Conservation (phyloP, 257 asterid genomes). For the Mitragyna speciosa region DNA sequence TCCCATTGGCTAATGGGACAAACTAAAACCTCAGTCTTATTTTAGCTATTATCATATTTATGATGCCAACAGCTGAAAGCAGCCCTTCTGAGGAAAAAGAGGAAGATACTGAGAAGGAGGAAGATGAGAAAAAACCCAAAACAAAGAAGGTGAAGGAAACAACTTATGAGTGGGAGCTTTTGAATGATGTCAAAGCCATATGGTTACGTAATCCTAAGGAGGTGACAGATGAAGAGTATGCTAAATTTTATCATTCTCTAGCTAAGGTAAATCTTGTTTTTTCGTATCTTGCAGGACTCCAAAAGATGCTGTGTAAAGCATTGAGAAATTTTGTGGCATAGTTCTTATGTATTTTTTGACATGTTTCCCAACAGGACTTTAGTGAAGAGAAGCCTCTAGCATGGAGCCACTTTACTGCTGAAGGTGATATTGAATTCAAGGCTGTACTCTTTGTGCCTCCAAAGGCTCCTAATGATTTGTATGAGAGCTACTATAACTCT, state of each 20-base stretch:
- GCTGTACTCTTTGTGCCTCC: constrained; percentile 87
- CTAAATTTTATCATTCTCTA: constrained; percentile 76
- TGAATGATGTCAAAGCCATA: constrained; percentile 88
- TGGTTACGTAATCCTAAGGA: constrained; percentile 91
- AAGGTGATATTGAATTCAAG: constrained; percentile 96
- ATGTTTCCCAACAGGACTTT: constrained; percentile 55
- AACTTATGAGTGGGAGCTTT: constrained; percentile 83
- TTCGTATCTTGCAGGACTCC: background rate
- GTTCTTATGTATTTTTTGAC: constrained; percentile 3
- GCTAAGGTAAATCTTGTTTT: constrained; percentile 55
- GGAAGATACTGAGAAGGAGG: constrained; percentile 68
- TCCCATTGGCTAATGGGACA: background rate
- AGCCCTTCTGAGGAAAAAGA: constrained; percentile 68
- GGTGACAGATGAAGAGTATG: constrained; percentile 87
- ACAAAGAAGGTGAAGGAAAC: constrained; percentile 74
- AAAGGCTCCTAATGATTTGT: constrained; percentile 90
- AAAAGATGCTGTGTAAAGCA: background rate
- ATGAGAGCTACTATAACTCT: constrained; percentile 83
- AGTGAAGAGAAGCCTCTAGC: constrained; percentile 79
- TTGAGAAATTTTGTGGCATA: background rate
- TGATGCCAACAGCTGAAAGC: constrained; percentile 63
- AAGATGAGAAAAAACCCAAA: constrained; percentile 74
- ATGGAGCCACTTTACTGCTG: constrained; percentile 92
- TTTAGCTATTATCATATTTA: constrained; percentile 13
- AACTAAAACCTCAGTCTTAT: background rate